These are phyloP conservation scores for Colletotrichum salicis DNA, from an alignment of 2,329 filamentous ascomycete species.

Conservation along the genomic window DNA sequence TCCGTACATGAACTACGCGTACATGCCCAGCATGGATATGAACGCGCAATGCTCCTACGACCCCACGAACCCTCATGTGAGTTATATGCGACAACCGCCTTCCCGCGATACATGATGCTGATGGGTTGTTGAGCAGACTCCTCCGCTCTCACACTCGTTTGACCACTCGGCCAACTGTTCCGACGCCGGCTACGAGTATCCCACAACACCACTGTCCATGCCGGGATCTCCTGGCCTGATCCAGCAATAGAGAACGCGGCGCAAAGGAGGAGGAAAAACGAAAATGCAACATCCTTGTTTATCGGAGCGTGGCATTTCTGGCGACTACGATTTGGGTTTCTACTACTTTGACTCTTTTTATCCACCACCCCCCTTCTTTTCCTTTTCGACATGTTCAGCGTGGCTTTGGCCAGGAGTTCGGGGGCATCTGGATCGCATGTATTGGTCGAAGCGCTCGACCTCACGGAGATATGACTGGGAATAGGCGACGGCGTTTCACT, in stretches of 20 bases:
- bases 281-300: neutral
- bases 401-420: conserved; percentile 28
- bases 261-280: neutral
- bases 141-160: conserved; percentile 79
- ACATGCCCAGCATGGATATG: conserved; percentile 73
- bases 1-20: conserved; percentile 75
- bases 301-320: neutral
- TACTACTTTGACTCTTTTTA: neutral
- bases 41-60: conserved; percentile 71
- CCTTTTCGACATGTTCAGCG: neutral
- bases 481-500: conserved; percentile 22
- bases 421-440: conserved; percentile 28
- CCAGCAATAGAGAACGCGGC: conserved; percentile 38
- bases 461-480: conserved; percentile 37
- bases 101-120: conserved; percentile 59
- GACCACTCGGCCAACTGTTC: conserved; percentile 74
- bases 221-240: conserved; percentile 72
- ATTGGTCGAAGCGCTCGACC: conserved; percentile 43
- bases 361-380: neutral
- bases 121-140: conserved; percentile 70
- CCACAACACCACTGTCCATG: conserved; percentile 79
- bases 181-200: conserved; percentile 72
- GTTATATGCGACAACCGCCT: conserved; percentile 59
- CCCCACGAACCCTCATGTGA: conserved; percentile 79
- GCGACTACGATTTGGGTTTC: neutral